These are phyloP conservation scores for Kwoniella shandongensis DNA, from an alignment of 768 basidiomycete species.

Conservation along the genomic window DNA sequence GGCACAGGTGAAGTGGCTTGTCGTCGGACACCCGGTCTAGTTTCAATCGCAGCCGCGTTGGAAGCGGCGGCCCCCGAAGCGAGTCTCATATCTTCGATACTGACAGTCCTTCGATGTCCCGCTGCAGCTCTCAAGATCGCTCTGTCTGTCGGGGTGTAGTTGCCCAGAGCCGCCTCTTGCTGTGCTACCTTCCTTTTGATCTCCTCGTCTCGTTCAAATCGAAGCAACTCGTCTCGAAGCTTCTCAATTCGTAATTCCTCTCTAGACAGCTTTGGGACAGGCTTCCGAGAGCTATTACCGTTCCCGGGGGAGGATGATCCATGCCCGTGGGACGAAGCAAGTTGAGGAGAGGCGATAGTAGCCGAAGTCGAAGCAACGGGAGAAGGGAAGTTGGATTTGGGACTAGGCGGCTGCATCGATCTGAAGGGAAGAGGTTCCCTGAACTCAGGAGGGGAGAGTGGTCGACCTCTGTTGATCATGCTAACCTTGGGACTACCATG, in stretches of 20 bases:
- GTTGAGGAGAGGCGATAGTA: neutral
- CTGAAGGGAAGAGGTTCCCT: conserved; percentile 19
- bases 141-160: neutral
- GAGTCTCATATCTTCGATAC: conserved; percentile 18
- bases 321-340: neutral
- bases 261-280: conserved; percentile 5
- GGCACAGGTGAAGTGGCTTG: neutral
- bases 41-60: neutral
- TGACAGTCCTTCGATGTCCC: conserved; percentile 14
- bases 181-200: neutral
- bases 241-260: conserved; percentile 10
- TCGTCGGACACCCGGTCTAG: conserved; percentile 1
- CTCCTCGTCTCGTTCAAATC: neutral
- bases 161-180: neutral
- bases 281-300: conserved; percentile 2
- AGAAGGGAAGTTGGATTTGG: conserved; percentile 7
- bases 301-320: neutral
- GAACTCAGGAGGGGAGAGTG: conserved; percentile 35
- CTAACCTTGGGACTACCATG: conserved; percentile 1
- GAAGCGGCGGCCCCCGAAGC: neutral
- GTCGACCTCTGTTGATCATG: conserved; percentile 39
- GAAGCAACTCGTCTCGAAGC: neutral
- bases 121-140: conserved; percentile 2
- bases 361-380: neutral
- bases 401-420: conserved; percentile 7